Percentiles rank a stretch among this genome's conserved stretches.
phyloP scores from a whole-genome alignment of 2,329 filamentous ascomycete genomes.

The Neofusicoccum laricinum region DNA sequence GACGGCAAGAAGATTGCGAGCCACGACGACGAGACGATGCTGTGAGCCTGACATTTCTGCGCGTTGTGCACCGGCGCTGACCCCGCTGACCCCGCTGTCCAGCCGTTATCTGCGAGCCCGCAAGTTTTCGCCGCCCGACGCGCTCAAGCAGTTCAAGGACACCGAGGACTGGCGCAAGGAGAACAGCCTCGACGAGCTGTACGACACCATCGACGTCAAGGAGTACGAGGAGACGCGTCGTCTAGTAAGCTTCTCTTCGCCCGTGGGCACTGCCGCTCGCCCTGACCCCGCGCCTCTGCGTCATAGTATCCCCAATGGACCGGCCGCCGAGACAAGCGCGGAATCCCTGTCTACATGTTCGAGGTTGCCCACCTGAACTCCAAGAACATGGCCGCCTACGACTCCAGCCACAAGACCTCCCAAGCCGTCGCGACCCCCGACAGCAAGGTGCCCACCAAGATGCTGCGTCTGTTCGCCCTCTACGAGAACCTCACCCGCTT shows the following conservation, averaged over 20 bases:
- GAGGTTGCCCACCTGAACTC: constrained; percentile 79
- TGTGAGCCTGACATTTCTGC: too few species aligned
- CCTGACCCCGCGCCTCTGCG: constrained; percentile 22
- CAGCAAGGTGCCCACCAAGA: constrained; percentile 67
- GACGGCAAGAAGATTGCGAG: constrained; percentile 44
- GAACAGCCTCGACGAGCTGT: constrained; percentile 74
- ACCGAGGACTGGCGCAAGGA: constrained; percentile 84
- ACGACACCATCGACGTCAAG: constrained; percentile 80
- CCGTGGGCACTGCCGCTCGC: not conserved
- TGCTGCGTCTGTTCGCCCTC: constrained; percentile 83
- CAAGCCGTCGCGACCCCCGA: constrained; percentile 57
- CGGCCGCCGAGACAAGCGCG: constrained; percentile 81
- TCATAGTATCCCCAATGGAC: constrained; percentile 89
- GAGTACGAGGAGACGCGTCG: constrained; percentile 78
- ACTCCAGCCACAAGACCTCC: constrained; percentile 57
- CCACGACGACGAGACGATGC: constrained; percentile 70
- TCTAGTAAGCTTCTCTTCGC: constrained; percentile 55
- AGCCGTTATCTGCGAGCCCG: constrained; percentile 85
- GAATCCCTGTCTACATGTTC: constrained; percentile 89
- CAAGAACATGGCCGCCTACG: constrained; percentile 77
- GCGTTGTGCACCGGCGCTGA: too few species aligned
- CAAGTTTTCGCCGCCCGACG: constrained; percentile 74
- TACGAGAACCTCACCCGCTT: constrained; percentile 93
- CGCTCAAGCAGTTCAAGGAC: constrained; percentile 78
- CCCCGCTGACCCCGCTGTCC: not conserved